Evolutionary conservation across 768 basidiomycete species (phyloP).

Genomic region (Tephrocybe sp.): DNA sequence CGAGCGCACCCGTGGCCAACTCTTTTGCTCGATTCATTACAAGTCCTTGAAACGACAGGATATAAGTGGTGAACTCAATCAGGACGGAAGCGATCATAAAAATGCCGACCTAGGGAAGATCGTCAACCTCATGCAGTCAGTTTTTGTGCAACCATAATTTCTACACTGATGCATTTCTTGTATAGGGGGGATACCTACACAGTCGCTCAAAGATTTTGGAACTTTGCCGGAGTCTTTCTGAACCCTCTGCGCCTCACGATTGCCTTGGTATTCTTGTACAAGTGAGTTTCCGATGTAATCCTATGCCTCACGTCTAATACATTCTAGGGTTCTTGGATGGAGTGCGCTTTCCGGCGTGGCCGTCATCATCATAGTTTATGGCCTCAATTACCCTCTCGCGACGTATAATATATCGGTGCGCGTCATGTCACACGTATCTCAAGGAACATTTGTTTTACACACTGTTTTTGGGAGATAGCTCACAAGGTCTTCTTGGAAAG

Average conservation of each 20-base stretch:
- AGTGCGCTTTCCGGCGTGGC: slow-evolving; percentile 69
- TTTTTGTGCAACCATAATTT: neutral
- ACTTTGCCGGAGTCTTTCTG: slow-evolving; percentile 61
- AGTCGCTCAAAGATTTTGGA: slow-evolving; percentile 71
- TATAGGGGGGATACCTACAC: slow-evolving; percentile 67
- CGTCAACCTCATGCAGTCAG: slow-evolving; percentile 71
- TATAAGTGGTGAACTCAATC: slow-evolving; percentile 43
- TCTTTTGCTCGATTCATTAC: slow-evolving; percentile 69
- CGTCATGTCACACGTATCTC: no score
- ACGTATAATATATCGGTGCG: slow-evolving; percentile 62
- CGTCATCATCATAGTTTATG: slow-evolving; percentile 59
- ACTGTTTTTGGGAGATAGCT: slow-evolving; percentile 45
- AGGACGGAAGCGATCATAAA: slow-evolving; percentile 34
- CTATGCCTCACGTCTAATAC: neutral
- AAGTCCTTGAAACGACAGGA: slow-evolving; percentile 64
- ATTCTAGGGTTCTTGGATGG: slow-evolving; percentile 68
- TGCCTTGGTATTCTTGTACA: slow-evolving; percentile 68
- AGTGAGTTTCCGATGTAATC: slow-evolving; percentile 38
- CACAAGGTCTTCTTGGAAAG: slow-evolving; percentile 55
- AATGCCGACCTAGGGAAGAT: slow-evolving; percentile 67
- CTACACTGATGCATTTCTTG: slow-evolving; percentile 2
- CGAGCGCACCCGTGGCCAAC: slow-evolving; percentile 67
- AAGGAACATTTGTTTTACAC: neutral
- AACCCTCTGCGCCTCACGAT: slow-evolving; percentile 65
- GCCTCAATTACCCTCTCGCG: slow-evolving; percentile 66